These are phyloP conservation scores for Hypoxylon crocopeplum DNA, from an alignment of 495 filamentous ascomycete species.

Conservation along the genomic window DNA sequence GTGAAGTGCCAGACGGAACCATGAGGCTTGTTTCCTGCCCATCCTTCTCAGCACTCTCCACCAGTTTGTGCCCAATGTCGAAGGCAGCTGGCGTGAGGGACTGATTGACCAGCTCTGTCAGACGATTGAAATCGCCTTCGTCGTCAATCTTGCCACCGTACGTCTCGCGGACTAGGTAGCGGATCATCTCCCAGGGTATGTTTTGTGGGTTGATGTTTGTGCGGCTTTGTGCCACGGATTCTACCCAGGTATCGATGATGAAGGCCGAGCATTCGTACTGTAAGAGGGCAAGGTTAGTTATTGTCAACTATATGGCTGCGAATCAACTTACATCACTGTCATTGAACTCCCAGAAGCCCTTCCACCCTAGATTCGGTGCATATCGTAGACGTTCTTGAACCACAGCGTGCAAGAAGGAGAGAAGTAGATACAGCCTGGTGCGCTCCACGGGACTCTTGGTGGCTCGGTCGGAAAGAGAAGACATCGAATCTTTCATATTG, in stretches of 20 bases:
- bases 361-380: slow-evolving; percentile 94
- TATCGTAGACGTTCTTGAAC: slow-evolving; percentile 96
- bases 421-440: slow-evolving; percentile 85
- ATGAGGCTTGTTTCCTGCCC: slow-evolving; percentile 66
- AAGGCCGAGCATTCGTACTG: slow-evolving; percentile 97
- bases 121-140: slow-evolving; percentile 78
- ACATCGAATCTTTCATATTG: slow-evolving; percentile 98
- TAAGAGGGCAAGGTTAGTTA: slow-evolving; percentile 36
- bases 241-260: slow-evolving; percentile 96
- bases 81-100: slow-evolving; percentile 88
- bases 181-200: slow-evolving; percentile 97
- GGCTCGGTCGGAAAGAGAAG: slow-evolving; percentile 77
- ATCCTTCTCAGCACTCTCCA: slow-evolving; percentile 60
- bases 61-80: slow-evolving; percentile 88
- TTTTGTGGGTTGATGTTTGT: slow-evolving; percentile 92
- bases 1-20: slow-evolving; percentile 78
- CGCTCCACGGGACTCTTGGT: slow-evolving; percentile 88
- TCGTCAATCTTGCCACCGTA: slow-evolving; percentile 99
- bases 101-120: slow-evolving; percentile 72
- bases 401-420: slow-evolving; percentile 95
- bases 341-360: slow-evolving; percentile 99
- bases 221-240: slow-evolving; percentile 77
- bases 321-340: slow-evolving; percentile 88
- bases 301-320: neutral
- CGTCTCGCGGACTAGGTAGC: slow-evolving; percentile 87